Conservation (phyloP, 768 basidiomycete species). For the Collybia mongolica region DNA sequence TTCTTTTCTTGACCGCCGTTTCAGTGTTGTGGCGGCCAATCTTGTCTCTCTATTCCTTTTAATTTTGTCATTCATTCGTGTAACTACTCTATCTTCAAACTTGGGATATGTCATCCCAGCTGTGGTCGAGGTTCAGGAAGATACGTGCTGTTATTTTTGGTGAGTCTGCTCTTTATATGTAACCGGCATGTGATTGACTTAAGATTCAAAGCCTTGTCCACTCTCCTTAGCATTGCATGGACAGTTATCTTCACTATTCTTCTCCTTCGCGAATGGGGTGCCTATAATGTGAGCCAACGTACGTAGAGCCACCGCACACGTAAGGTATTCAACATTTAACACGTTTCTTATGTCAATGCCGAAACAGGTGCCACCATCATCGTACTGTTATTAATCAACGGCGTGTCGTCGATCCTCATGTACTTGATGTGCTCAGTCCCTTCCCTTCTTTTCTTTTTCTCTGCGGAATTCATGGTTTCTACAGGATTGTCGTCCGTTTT, state of each 20-base stretch:
- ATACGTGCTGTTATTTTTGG: conserved; percentile 32
- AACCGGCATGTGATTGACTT: neutral
- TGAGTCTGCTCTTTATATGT: conserved; percentile 17
- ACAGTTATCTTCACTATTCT: conserved; percentile 31
- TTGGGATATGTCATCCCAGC: conserved; percentile 18
- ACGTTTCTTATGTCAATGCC: neutral
- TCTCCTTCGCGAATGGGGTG: conserved; percentile 31
- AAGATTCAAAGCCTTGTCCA: conserved; percentile 25
- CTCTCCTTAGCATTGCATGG: conserved; percentile 29
- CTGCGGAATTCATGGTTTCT: neutral
- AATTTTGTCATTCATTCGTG: conserved; percentile 8
- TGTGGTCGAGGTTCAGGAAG: conserved; percentile 30
- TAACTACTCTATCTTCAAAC: conserved; percentile 9
- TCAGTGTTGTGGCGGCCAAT: conserved; percentile 28
- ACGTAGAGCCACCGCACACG: neutral
- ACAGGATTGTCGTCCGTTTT: conserved; percentile 38
- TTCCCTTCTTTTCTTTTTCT: neutral
- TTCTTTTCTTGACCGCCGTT: conserved; percentile 16
- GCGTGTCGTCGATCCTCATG: conserved; percentile 28
- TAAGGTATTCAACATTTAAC: neutral
- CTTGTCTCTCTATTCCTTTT: conserved; percentile 18
- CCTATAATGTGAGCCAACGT: conserved; percentile 32
- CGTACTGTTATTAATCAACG: conserved; percentile 26
- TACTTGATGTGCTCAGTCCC: conserved; percentile 32
- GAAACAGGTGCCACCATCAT: conserved; percentile 30